These are phyloP conservation scores for Ramalina intermedia DNA, from an alignment of 495 filamentous ascomycete genomes.

Conservation along the genomic window DNA sequence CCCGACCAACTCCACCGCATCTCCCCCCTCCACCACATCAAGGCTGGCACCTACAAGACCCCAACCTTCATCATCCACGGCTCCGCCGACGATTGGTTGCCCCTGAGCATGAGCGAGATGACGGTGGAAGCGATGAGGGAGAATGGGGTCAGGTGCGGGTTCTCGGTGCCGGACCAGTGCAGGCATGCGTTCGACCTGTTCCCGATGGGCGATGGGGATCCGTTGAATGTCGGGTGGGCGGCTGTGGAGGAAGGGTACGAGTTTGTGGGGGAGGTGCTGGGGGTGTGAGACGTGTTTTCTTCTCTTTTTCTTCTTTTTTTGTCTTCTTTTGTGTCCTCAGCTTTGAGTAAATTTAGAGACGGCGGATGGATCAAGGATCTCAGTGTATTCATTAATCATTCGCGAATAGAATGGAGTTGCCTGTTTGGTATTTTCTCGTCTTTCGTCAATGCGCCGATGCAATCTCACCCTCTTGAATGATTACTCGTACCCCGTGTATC, in stretches of 20 bases:
- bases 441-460: too few relatives aligned
- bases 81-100: slow-evolving; percentile 22
- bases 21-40: slow-evolving; percentile 28
- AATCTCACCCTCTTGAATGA: too few relatives aligned
- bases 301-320: too few relatives aligned
- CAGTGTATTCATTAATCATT: too few relatives aligned
- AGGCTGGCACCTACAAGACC: slow-evolving; percentile 21
- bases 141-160: not conserved
- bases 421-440: too few relatives aligned
- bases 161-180: not conserved
- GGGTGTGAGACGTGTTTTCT: too few relatives aligned
- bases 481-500: too few relatives aligned
- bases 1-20: slow-evolving; percentile 14
- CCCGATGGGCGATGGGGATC: not conserved
- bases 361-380: too few relatives aligned
- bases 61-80: slow-evolving; percentile 37
- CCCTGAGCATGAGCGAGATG: not conserved
- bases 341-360: too few relatives aligned
- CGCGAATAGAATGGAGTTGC: too few relatives aligned
- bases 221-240: not conserved
- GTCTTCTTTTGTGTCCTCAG: too few relatives aligned
- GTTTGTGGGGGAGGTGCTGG: not conserved
- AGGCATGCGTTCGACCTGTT: slow-evolving; percentile 6
- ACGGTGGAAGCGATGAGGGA: slow-evolving; percentile 2
- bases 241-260: slow-evolving; percentile 2